These are phyloP conservation scores for Trichoderma guizhouense DNA, from an alignment of 2,329 filamentous ascomycete species.

Conservation along the genomic window DNA sequence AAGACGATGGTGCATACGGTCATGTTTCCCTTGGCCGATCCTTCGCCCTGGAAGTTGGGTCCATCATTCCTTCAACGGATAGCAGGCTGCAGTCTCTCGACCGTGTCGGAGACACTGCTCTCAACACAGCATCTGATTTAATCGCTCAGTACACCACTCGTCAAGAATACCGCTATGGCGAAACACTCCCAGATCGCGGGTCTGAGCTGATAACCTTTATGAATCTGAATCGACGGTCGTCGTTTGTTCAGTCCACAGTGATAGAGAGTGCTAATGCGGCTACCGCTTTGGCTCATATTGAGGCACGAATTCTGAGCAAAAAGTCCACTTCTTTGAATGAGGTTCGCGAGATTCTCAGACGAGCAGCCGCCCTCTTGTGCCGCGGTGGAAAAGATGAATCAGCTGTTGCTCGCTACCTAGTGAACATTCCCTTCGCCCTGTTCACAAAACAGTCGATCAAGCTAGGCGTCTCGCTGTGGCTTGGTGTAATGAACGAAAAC, in stretches of 20 bases:
- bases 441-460: slow-evolving; percentile 97
- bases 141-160: slow-evolving; percentile 95
- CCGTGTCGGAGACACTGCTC: slow-evolving; percentile 64
- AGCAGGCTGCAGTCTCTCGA: slow-evolving; percentile 82
- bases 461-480: slow-evolving; percentile 91
- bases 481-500: slow-evolving; percentile 96
- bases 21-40: slow-evolving; percentile 90
- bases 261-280: slow-evolving; percentile 56
- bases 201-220: slow-evolving; percentile 62
- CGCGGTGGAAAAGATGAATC: slow-evolving; percentile 71
- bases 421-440: slow-evolving; percentile 86
- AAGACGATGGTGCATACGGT: slow-evolving; percentile 85
- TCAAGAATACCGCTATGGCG: slow-evolving; percentile 89
- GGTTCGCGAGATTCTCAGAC: slow-evolving; percentile 75
- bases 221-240: slow-evolving; percentile 50
- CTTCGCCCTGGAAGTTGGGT: slow-evolving; percentile 90
- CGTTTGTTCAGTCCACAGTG: slow-evolving; percentile 50
- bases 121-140: slow-evolving; percentile 94
- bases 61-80: slow-evolving; percentile 79
- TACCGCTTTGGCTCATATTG: slow-evolving; percentile 68
- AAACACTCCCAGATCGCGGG: slow-evolving; percentile 67
- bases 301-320: slow-evolving; percentile 65
- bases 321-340: slow-evolving; percentile 69
- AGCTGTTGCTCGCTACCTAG: slow-evolving; percentile 79
- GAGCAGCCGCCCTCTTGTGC: slow-evolving; percentile 83